Conservation (phyloP, 208 protist species). For the Wallacemonas rigidus region DNA sequence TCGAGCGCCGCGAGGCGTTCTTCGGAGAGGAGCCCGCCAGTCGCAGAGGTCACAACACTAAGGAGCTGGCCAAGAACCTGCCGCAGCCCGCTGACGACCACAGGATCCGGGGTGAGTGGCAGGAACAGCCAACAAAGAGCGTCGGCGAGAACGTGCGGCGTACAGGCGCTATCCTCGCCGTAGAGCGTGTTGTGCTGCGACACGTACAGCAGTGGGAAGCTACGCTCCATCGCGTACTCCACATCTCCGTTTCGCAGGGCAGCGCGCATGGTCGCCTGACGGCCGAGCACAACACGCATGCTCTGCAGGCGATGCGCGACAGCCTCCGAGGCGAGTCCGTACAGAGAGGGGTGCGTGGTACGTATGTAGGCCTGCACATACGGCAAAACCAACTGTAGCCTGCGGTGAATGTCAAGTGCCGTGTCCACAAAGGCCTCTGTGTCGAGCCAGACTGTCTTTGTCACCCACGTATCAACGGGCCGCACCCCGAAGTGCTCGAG, state of each 20-base stretch:
- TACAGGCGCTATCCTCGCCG: slow-evolving; percentile 46
- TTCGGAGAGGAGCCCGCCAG: background rate
- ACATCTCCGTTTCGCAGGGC: slow-evolving; percentile 20
- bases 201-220: slow-evolving; percentile 56
- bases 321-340: slow-evolving; percentile 25
- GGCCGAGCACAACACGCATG: slow-evolving; percentile 42
- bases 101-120: slow-evolving; percentile 22
- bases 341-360: slow-evolving; percentile 29
- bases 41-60: slow-evolving; percentile 6
- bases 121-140: slow-evolving; percentile 53
- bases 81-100: slow-evolving; percentile 20
- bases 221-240: slow-evolving; percentile 36
- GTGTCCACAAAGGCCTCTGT: slow-evolving; percentile 22
- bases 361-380: slow-evolving; percentile 52
- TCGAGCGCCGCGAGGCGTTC: background rate
- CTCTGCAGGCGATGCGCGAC: slow-evolving; percentile 35
- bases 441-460: slow-evolving; percentile 40
- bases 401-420: slow-evolving; percentile 38
- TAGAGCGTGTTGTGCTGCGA: slow-evolving; percentile 74
- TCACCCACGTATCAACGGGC: slow-evolving; percentile 37
- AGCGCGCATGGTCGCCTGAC: slow-evolving; percentile 23
- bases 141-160: slow-evolving; percentile 42
- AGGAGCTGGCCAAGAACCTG: slow-evolving; percentile 12
- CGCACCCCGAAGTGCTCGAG: slow-evolving; percentile 48
- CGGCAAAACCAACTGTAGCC: slow-evolving; percentile 40